phyloP scores from a whole-genome alignment of 495 filamentous ascomycete species.

The Beverwykella pulmonaria region DNA sequence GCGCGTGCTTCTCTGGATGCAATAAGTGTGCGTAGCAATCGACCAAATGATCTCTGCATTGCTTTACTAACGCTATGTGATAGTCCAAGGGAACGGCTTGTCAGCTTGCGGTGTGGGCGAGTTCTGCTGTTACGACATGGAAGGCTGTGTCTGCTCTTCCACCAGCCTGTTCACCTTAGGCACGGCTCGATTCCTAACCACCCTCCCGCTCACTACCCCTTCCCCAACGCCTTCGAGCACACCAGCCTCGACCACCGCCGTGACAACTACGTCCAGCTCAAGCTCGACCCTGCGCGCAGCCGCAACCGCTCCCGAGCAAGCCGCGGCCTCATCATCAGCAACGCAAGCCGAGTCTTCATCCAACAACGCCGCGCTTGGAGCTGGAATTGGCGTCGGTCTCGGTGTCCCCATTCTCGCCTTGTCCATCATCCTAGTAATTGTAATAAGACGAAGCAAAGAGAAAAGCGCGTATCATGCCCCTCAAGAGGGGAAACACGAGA shows the following conservation, averaged over 20 bases:
- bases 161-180: background rate
- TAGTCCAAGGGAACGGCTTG: conserved; percentile 5
- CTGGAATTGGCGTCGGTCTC: background rate
- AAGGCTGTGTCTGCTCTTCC: conserved; percentile 2
- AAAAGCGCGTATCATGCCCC: background rate
- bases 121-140: conserved; percentile 9
- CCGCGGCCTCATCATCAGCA: background rate
- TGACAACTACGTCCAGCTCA: background rate
- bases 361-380: background rate
- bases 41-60: background rate
- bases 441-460: background rate
- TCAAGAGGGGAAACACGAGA: background rate
- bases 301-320: background rate
- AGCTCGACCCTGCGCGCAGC: background rate
- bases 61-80: background rate
- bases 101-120: background rate
- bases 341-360: background rate
- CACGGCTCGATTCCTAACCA: background rate
- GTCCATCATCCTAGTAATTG: background rate
- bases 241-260: background rate
- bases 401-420: background rate
- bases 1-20: background rate
- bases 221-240: background rate
- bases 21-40: background rate
- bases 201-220: background rate